A percentile compares a stretch with the other conserved stretches of the same genome.
phyloP scores from a whole-genome alignment of 116 monocot species.

The Papilionanthe hybrid region DNA sequence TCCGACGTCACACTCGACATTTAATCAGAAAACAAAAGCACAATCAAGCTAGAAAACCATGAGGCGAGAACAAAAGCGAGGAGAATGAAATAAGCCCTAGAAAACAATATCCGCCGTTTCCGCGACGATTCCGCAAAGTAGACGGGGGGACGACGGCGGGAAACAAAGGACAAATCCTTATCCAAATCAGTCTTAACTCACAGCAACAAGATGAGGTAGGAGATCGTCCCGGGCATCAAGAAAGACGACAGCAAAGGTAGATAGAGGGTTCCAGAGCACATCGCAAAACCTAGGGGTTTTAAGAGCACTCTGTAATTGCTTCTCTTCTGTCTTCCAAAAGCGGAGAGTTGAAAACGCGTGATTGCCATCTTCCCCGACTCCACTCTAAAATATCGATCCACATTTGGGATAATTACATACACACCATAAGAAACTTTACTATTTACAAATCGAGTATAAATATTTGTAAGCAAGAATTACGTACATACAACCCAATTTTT shows the following conservation, averaged over 20 bases:
- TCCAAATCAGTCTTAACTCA: neutral
- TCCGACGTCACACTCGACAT: slow-evolving; percentile 1
- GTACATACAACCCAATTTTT: too few relatives aligned
- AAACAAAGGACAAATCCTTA: neutral
- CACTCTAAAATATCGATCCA: too few relatives aligned
- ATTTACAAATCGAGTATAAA: too few relatives aligned
- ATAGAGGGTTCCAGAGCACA: neutral
- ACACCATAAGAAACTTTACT: too few relatives aligned
- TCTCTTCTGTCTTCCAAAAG: too few relatives aligned
- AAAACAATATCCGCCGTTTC: neutral
- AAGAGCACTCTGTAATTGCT: neutral
- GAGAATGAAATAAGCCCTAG: neutral
- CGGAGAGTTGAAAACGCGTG: too few relatives aligned
- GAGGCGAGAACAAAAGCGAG: neutral
- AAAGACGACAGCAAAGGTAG: neutral
- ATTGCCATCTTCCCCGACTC: too few relatives aligned
- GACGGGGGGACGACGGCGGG: neutral
- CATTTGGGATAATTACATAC: too few relatives aligned
- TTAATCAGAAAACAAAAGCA: neutral
- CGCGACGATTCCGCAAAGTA: neutral
- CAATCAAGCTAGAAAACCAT: neutral
- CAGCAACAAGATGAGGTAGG: neutral
- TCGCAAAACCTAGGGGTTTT: neutral
- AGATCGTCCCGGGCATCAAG: neutral
- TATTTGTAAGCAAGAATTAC: too few relatives aligned